These are phyloP conservation scores for Verticillium albo-atrum DNA, from an alignment of 2,329 filamentous ascomycete genomes.

Conservation along the genomic window DNA sequence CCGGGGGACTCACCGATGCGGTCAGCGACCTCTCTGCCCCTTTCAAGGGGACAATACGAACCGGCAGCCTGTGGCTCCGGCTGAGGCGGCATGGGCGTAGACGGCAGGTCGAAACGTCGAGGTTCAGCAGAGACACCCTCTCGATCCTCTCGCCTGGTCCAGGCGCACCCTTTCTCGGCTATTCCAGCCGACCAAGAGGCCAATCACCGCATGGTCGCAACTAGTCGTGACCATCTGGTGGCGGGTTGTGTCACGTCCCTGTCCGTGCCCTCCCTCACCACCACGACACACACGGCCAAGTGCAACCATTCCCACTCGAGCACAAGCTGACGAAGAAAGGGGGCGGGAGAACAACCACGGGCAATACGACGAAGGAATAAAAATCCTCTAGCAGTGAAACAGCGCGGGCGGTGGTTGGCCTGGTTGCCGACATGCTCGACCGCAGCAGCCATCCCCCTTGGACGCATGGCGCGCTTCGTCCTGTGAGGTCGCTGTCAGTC, in stretches of 20 bases:
- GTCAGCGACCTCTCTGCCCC: neutral
- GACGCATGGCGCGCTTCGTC: no score
- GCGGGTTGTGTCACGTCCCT: neutral
- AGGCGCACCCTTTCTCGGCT: neutral
- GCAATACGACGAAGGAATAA: neutral
- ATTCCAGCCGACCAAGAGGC: neutral
- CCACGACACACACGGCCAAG: neutral
- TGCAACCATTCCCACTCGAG: neutral
- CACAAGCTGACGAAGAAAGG: neutral
- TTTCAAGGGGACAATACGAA: neutral
- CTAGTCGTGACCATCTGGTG: neutral
- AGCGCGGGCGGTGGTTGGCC: neutral
- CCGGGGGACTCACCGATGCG: neutral
- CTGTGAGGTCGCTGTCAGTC: no score
- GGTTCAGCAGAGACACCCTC: neutral
- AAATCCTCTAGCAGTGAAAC: neutral
- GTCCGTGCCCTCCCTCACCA: neutral
- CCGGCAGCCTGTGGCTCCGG: neutral
- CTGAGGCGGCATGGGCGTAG: neutral
- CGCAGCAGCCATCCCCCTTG: no score
- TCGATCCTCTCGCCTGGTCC: neutral
- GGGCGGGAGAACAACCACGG: neutral
- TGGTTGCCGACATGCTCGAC: neutral
- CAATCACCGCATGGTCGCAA: neutral
- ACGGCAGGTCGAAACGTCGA: neutral